A percentile compares a stretch with the other conserved stretches of the same genome.
phyloP scores from a whole-genome alignment of 495 filamentous ascomycete genomes.

The Thermochaetoides thermophila region DNA sequence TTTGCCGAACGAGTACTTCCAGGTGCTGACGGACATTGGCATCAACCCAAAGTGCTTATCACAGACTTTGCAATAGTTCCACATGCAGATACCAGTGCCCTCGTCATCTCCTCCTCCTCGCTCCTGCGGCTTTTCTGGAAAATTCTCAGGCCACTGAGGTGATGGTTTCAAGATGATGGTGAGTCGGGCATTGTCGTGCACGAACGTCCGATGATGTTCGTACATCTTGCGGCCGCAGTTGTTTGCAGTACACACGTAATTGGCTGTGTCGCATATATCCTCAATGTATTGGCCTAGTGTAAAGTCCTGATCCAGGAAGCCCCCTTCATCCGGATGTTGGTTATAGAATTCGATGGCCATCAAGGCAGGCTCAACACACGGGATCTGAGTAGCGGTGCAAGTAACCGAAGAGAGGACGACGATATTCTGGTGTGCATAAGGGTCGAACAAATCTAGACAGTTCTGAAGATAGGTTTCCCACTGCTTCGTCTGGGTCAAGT shows the following conservation, averaged over 20 bases:
- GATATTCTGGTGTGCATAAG: conserved; percentile 87
- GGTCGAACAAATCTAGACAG: conserved; percentile 77
- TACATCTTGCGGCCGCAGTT: conserved; percentile 80
- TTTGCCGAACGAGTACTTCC: conserved; percentile 98
- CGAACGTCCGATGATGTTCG: conserved; percentile 92
- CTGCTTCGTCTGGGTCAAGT: conserved; percentile 83
- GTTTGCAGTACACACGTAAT: conserved; percentile 61
- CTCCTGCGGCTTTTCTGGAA: conserved; percentile 28
- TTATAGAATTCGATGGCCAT: conserved; percentile 84
- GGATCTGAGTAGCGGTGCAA: conserved; percentile 78
- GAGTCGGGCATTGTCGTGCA: conserved; percentile 88
- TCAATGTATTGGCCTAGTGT: conserved; percentile 94
- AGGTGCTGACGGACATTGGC: conserved; percentile 88
- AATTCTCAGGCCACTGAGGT: conserved; percentile 24
- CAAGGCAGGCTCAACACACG: conserved; percentile 78
- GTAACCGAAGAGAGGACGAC: conserved; percentile 89
- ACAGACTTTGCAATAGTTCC: conserved; percentile 89
- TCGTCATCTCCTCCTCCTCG: conserved; percentile 24
- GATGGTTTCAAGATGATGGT: conserved; percentile 75
- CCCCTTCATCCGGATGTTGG: conserved; percentile 53
- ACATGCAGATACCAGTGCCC: conserved; percentile 73
- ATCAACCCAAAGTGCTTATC: conserved; percentile 76
- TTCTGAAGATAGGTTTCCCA: conserved; percentile 88
- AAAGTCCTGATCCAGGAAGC: conserved; percentile 63
- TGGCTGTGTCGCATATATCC: conserved; percentile 63